Conservation (phyloP, 2,329 filamentous ascomycete species). For the Tolypocladium guangdongense region DNA sequence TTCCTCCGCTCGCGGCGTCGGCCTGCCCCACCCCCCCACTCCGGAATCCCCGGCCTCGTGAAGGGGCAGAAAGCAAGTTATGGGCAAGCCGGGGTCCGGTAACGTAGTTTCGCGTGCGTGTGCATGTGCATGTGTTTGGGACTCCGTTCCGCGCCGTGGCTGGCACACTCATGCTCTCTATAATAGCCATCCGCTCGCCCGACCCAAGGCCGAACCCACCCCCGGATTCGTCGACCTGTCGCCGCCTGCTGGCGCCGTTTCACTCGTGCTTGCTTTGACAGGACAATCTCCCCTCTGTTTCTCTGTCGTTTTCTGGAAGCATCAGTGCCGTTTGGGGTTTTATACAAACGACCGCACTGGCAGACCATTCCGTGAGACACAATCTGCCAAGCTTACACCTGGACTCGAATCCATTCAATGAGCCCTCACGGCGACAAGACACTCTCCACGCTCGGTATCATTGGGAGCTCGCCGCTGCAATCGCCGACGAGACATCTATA, state of each 20-base stretch:
- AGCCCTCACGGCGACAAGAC: not conserved
- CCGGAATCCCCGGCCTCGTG: slow-evolving; percentile 3
- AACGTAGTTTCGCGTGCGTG: not conserved
- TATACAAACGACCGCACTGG: not conserved
- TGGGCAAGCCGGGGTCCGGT: not conserved
- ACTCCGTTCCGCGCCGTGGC: not conserved
- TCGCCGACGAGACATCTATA: not conserved
- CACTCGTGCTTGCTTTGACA: not conserved
- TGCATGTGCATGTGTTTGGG: not conserved
- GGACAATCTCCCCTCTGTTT: no score
- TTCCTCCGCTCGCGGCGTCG: not conserved
- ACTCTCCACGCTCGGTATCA: slow-evolving; percentile 1
- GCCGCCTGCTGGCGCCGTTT: not conserved
- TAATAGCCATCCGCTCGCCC: slow-evolving; percentile 5
- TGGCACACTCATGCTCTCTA: not conserved
- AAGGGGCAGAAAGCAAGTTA: not conserved
- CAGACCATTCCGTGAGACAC: not conserved
- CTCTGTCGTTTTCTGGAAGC: no score
- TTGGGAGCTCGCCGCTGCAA: not conserved
- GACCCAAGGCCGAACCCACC: slow-evolving; percentile 3
- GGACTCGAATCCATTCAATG: not conserved
- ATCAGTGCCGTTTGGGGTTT: not conserved
- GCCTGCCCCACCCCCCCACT: slow-evolving; percentile 1
- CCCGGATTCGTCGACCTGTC: slow-evolving; percentile 6
- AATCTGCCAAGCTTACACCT: not conserved